Evolutionary conservation across 257 asterid genomes (phyloP), one percentile per base, ranked within the genome.

Genomic region (Gynochthodes officinalis): DNA sequence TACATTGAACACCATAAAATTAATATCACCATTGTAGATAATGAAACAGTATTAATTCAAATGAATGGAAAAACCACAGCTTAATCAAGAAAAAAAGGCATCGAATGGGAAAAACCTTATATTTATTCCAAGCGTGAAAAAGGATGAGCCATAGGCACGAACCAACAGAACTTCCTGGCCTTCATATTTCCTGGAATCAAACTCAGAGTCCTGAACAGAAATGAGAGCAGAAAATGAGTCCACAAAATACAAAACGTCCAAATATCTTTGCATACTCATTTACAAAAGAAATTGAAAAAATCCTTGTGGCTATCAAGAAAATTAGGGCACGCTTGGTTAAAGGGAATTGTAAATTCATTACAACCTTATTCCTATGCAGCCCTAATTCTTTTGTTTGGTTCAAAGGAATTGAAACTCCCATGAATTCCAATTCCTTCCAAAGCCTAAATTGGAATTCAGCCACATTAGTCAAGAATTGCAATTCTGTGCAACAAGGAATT

Each of bases 131-230:
- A 95, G 99, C 67, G 90, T 84, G 89, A 95, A 95, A 84, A 86
- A 90, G n/a, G 92, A 87, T 80, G 96, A 87, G 61, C 98, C 96
- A 74, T 89, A 95, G 81, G 98, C 99, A 81, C 98, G 97, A 67
- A 92, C 95, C 59, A 74, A 76, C 67, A 95, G 84, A 75, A 88
- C 93, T 82, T 92, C 97, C 74, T 82, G 86, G 46, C 87, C 92
- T 75, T 88, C 96, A 71, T 90, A 77, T 76, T 85, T 88, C 79
- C 71, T 87, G 70, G 77, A 73, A 75, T 82, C 82, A 75, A 78
- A 68, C 37, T 79, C 77, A 74, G 54, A 73, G 64, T 83, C 85
- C 79, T 87, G 89, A 76, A 61, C 61, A 76, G 52, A 80, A 82
- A 84, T 11, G 7, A 76, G 72, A 5, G 39, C 53, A 59, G 48